Base-by-base conservation (phyloP, 805 yeast genomes). In the Trichomonascus vanleenenianus region DNA sequence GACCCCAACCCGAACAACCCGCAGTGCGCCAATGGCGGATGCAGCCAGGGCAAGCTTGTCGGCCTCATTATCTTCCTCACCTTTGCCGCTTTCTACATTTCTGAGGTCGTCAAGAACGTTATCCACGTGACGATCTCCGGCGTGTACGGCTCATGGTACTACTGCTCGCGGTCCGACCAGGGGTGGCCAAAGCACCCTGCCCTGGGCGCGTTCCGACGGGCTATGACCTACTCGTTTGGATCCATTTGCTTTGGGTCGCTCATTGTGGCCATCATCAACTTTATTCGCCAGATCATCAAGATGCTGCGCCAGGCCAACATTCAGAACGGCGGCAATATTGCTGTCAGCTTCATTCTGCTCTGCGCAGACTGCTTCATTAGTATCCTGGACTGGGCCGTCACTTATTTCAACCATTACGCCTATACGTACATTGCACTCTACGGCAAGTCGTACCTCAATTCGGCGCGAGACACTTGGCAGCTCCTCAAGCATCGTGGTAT, bases 111-210 rank as follows among this genome's bases (percentile, higher is more conserved):
- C 47, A 79, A 81, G 64, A 87, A 85, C 56, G 72, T 85, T 12
- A 80, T 87, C 32, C 95, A 89, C 58, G 84, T 83, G 18, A 77
- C 88, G 1, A 79, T 86, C 40, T 74, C 91, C 19, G 95, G 95
- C 20, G 78, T 87, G 15, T 89, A 76, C 60, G 96, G 96, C 8
- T 76, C 91, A 7, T 89, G 97, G 96, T 88, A 85, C 64, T 89
- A 86, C 64, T 74, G 84, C 63, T 75, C 83, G 15, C 71, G 72
- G 45, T 76, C 87, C 10, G 87, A 81, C 59, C 83, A 82, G 60
- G 88, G 88, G 2, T 81, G 77, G 68, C 95, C 96, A 30, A 72
- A 60, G 55, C 73, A 75, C 69, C 91, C 95, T 2, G 93, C 94
- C 0, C 67, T 81, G 50, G 88, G 93, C 2, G 81, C 96, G 2